Evolutionary conservation across 192 early-diverging fungal genomes (phyloP).

Genomic region (Allomyces arbusculus): DNA sequence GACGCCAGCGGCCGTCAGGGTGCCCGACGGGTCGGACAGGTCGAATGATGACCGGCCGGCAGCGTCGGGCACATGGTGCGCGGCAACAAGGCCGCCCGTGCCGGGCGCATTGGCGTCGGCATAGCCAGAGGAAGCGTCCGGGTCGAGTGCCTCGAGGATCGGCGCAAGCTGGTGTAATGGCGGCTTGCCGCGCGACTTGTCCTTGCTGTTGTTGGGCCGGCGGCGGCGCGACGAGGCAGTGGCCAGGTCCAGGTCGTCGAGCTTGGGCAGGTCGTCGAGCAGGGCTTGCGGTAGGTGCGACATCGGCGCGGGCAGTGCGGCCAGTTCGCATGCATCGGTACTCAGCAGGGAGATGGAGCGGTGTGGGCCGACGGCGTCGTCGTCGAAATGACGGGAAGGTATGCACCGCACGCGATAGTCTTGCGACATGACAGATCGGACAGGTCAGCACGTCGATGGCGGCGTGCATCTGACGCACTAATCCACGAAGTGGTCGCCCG

Average conservation of each 20-base stretch:
- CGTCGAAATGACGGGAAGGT: too few relatives aligned
- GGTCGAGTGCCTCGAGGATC: background rate
- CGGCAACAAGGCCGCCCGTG: background rate
- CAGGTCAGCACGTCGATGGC: too few relatives aligned
- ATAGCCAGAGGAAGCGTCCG: background rate
- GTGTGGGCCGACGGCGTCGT: too few relatives aligned
- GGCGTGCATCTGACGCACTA: too few relatives aligned
- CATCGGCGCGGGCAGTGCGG: background rate
- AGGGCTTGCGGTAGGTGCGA: background rate
- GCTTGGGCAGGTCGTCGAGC: background rate
- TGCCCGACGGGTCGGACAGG: background rate
- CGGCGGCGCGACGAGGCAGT: background rate
- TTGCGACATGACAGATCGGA: too few relatives aligned
- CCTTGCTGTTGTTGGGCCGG: background rate
- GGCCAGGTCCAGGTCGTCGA: background rate
- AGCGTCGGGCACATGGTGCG: background rate
- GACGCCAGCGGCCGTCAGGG: background rate
- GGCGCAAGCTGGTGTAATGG: background rate
- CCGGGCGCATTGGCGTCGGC: background rate
- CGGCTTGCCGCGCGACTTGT: too few relatives aligned
- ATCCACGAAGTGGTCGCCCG: too few relatives aligned
- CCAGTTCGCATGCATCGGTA: too few relatives aligned
- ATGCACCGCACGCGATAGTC: too few relatives aligned
- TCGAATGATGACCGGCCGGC: background rate
- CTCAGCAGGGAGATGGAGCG: too few relatives aligned